Conservation (phyloP, 768 basidiomycete species). For the Terana coerulea region DNA sequence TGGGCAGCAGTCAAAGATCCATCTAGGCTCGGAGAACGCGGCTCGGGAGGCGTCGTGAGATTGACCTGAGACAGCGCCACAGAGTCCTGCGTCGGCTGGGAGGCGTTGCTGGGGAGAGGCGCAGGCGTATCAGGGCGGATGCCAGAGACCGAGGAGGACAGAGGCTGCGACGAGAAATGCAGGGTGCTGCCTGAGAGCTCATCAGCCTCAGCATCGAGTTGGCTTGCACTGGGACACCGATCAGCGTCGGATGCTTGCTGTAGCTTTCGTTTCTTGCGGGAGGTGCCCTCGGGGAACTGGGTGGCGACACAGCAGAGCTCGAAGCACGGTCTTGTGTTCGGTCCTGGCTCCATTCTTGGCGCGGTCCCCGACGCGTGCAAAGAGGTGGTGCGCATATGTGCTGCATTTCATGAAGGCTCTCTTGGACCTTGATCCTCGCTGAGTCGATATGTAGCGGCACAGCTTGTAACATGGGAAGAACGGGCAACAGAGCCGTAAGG, state of each 20-base stretch:
- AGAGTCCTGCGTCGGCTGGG: too few relatives aligned
- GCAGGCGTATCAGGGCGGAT: too few relatives aligned
- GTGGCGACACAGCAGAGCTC: too few relatives aligned
- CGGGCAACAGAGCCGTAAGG: constrained; percentile 49
- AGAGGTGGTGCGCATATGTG: neutral
- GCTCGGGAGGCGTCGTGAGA: too few relatives aligned
- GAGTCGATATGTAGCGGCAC: constrained; percentile 53
- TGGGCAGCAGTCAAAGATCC: too few relatives aligned
- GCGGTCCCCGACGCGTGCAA: neutral
- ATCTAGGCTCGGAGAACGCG: too few relatives aligned
- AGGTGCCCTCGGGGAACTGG: neutral
- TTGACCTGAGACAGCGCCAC: too few relatives aligned
- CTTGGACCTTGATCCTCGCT: constrained; percentile 22
- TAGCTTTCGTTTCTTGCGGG: neutral
- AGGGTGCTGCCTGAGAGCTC: neutral
- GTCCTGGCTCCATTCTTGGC: neutral
- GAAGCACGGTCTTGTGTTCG: too few relatives aligned
- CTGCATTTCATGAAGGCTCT: constrained; percentile 15
- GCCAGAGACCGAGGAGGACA: neutral
- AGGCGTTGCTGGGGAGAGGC: too few relatives aligned
- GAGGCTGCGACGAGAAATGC: neutral
- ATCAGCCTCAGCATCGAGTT: too few relatives aligned
- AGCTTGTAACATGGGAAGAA: constrained; percentile 58
- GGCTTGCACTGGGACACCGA: neutral
- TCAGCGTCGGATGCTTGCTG: too few relatives aligned